These are phyloP conservation scores for Blastomyces emzantsi DNA, from an alignment of 2,329 filamentous ascomycete genomes.

Conservation along the genomic window DNA sequence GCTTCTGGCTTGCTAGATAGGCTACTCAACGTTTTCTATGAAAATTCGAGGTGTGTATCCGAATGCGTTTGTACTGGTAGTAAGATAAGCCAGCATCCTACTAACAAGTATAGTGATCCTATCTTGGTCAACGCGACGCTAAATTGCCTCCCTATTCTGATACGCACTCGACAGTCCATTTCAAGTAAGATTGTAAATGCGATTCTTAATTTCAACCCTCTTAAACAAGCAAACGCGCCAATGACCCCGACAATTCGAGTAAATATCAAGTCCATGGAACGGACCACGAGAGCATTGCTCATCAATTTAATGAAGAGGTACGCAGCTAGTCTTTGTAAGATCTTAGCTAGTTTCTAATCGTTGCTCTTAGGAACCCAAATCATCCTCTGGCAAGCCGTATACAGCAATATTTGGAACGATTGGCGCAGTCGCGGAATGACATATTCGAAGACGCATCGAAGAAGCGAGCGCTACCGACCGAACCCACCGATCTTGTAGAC, in stretches of 20 bases:
- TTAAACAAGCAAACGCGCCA: conserved; percentile 67
- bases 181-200: conserved; percentile 78
- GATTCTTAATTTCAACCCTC: conserved; percentile 82
- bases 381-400: conserved; percentile 68
- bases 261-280: conserved; percentile 86
- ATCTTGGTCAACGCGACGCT: conserved; percentile 83
- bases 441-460: conserved; percentile 66
- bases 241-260: conserved; percentile 73
- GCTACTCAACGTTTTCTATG: conserved; percentile 74
- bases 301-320: conserved; percentile 75
- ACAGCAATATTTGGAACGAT: conserved; percentile 75
- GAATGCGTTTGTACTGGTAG: conserved; percentile 6
- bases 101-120: conserved; percentile 55
- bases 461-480: conserved; percentile 64
- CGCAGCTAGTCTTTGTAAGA: conserved; percentile 18
- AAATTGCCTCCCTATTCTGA: conserved; percentile 74
- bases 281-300: conserved; percentile 76
- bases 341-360: conserved; percentile 18
- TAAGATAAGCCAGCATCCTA: not conserved
- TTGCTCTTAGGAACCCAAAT: conserved; percentile 58
- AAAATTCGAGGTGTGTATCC: conserved; percentile 63
- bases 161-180: conserved; percentile 71
- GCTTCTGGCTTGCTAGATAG: conserved; percentile 84
- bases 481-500: conserved; percentile 64
- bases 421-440: conserved; percentile 68